Evolutionary conservation across 352 stramenopile genomes (phyloP), one percentile per base, ranked within the genome.

Genomic region (Phytophthora citricola): DNA sequence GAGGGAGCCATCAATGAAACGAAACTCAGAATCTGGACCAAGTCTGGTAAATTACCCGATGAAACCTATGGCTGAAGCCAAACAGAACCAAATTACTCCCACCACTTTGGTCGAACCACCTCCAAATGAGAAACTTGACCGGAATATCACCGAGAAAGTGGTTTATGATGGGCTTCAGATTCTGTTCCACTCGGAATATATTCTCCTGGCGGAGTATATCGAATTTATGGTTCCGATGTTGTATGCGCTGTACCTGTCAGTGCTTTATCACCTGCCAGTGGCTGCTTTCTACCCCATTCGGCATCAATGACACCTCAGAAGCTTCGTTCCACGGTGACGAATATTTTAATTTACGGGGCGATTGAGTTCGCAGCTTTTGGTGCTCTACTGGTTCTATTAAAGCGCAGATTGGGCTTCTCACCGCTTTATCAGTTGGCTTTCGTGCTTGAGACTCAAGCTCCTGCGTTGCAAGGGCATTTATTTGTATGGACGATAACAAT

Each of bases 381-480:
- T 3, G 64, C 36, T 5, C 47, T 74, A 29, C 43, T 68, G 17
- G 14, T 58, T 17, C 41, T 62, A 1, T 40, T 77, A 14, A 56
- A 69, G 40, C 43, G 44, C 0, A 58, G 50, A 29, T 76, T 82
- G 27, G 62, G 49, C 4, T 66, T 72, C 36, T 63, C 45, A 8
- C 58, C 62, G 5, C 22, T 76, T 12, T 72, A 70, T 32, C 57
- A 71, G 24, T 52, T 83, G 11, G 71, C 63, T 0, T 82, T 85
- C 24, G 73, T 82, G 32, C 45, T 85, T 3, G 73, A 84, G 51
- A 72, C 44, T 0, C 71, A 81, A 7, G 22, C 38, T 1, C 15
- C 44, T 14, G 39, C 57, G 4, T 38, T 81, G 0, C 73, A 79
- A 44, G 41, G 52, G 1, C 49, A 59, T 1, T 12, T 81, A 3